Base-by-base conservation (phyloP, 371 early-diverging fungal genomes). In the Mucor circinelloides region DNA sequence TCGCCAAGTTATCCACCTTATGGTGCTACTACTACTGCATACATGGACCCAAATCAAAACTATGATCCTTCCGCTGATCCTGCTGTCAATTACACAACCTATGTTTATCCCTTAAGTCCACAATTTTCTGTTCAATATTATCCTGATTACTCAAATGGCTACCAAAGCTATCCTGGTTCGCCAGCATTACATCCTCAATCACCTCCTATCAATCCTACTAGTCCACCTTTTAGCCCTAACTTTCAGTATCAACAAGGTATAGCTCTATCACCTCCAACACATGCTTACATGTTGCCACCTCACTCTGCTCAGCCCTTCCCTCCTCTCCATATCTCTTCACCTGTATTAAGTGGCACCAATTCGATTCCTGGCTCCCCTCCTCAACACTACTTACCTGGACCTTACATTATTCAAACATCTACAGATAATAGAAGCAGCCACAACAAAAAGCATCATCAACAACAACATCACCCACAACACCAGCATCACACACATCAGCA, bases 71-170 rank as follows among this genome's bases (percentile, higher is more conserved):
- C 64, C 2, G 60, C 42, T 58, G 72, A 71, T 60, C 48, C 68
- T 38, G 56, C 62, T 34, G 64, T 59, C 19, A 61, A 60, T 46
- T 60, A 57, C 31, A 30, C 44, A 38, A 71, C 76, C 3, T 80
- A 80, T 63, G 72, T 83, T 12, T 83, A 81, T 55, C 84, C 81
- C 23, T 30, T 83, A 30, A 81, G 83, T 48, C 83, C 80, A 19
- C 84, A 83, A 69, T 80, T 80, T 54, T 72, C 79, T 17, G 71
- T 79, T 31, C 78, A 82, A 52, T 80, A 80, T 40, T 83, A 83
- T 63, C 67, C 75, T 15, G 82, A 79, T 23, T 74, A 65, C 30
- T 54, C 66, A 10, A 75, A 63, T 44, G 83, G 78, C 42, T 80
- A 80, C 54, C 79, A 76, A 52, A 80, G 79, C 60, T 83, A 83